phyloP scores from a whole-genome alignment of 768 basidiomycete species.

The Collybia sordida region DNA sequence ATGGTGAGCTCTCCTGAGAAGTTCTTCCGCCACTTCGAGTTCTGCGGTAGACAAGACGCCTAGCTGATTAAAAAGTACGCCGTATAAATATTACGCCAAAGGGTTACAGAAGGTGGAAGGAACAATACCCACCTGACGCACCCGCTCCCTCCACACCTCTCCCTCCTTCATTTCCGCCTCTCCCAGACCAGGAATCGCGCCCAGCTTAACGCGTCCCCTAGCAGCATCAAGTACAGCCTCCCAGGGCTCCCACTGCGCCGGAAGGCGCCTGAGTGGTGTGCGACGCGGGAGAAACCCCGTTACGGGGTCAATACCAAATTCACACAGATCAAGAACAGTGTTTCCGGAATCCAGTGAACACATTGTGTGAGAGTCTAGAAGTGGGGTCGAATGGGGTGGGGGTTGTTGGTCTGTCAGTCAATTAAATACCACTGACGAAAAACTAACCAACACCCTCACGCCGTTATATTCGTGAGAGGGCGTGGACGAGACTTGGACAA shows the following conservation, averaged over 20 bases:
- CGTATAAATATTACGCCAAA: too few species aligned
- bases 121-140: slow-evolving; percentile 44
- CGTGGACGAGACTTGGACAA: too few species aligned
- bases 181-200: slow-evolving; percentile 38
- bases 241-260: slow-evolving; percentile 59
- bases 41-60: slow-evolving; percentile 46
- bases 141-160: slow-evolving; percentile 43
- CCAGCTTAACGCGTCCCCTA: slow-evolving; percentile 45
- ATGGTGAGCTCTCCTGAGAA: slow-evolving; percentile 70
- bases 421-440: too few species aligned
- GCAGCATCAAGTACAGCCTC: slow-evolving; percentile 54
- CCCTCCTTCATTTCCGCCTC: slow-evolving; percentile 33
- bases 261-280: slow-evolving; percentile 62
- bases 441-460: too few species aligned
- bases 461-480: too few species aligned
- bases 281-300: slow-evolving; percentile 90
- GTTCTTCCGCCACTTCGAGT: slow-evolving; percentile 48
- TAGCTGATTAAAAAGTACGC: slow-evolving; percentile 37
- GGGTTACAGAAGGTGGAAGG: too few species aligned
- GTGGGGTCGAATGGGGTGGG: too few species aligned
- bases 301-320: slow-evolving; percentile 89
- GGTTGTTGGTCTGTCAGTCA: too few species aligned
- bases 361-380: too few species aligned
- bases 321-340: slow-evolving; percentile 62
- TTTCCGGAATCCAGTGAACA: slow-evolving; percentile 8